Conservation (phyloP, 108 stramenopile species). For the Cyclostephanos tholiformis region DNA sequence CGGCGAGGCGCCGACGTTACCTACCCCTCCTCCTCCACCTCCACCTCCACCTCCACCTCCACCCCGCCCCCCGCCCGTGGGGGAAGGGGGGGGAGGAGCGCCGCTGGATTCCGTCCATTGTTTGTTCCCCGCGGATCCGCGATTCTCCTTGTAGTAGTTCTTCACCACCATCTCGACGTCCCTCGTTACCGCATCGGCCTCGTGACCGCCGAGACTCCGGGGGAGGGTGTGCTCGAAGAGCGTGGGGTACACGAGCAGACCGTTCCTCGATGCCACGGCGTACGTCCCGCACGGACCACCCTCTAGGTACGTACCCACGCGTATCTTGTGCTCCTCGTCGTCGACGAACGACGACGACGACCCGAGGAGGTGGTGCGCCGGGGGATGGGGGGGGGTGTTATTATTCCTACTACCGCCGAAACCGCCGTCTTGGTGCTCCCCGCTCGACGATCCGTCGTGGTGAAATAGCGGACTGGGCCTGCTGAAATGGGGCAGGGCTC, state of each 20-base stretch:
- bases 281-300: constrained; percentile 53
- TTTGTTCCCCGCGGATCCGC: background rate
- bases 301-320: constrained; percentile 41
- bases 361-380: background rate
- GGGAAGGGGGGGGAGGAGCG: background rate
- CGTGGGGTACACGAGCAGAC: constrained; percentile 41
- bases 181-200: constrained; percentile 29
- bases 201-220: background rate
- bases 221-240: constrained; percentile 40
- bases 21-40: too few relatives aligned
- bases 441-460: background rate
- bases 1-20: background rate
- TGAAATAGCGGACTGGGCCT: background rate
- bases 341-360: constrained; percentile 7
- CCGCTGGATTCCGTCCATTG: background rate
- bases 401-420: background rate
- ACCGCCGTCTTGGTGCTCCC: background rate
- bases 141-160: constrained; percentile 27
- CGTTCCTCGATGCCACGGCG: constrained; percentile 45
- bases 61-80: background rate
- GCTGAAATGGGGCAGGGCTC: background rate
- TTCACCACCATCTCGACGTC: constrained; percentile 47
- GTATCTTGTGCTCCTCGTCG: constrained; percentile 45
- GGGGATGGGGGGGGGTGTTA: background rate
- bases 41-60: too few relatives aligned